Evolutionary conservation across 2,329 filamentous ascomycete species (phyloP), one percentile per base, ranked within the genome.

Genomic region (Penicillium aurantiogriseum): DNA sequence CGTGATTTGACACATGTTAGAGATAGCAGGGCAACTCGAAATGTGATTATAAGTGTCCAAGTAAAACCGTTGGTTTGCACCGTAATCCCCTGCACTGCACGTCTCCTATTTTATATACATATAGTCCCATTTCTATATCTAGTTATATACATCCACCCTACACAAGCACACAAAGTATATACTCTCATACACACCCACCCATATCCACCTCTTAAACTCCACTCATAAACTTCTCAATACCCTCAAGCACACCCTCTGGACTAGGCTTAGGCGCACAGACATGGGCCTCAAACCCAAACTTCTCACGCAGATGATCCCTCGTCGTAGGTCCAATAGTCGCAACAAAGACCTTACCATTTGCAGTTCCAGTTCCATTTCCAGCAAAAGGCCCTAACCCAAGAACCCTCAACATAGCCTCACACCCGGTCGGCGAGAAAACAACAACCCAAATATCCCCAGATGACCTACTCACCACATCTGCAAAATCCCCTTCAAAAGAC

Each of bases 321-420:
- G 94, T 99, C 19, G 94, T 99, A 13, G 94, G 93, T 0, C 94
- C 94, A 74, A 99, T 99, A 0, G 92, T 95, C 15, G 88, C 91
- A 59, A 97, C 80, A 61, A 84, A 86, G 1, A 86, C 56, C 47
- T 46, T 31, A 17, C 48, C 44, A 23, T 51, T 36, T n/a, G 71
- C 49, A 57, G 43, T 25, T 7, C 38, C 38, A 21, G n/a, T 6
- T 1, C 39, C 19, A 40, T 13, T 7, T 1, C 35, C 25, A 31
- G 53, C 43, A 57, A 47, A 55, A 27, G 48, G 44, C 42, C 83
- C 67, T 56, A 82, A 74, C 4, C 71, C 76, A 51, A 87, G 68
- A 51, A 79, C 78, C 58, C 78, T 76, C 11, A 88, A 72, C 83
- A 87, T 85, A 17, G 82, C 81, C 66, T 82, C 81, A 66, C 84